Percentiles rank a stretch among this genome's conserved stretches.
phyloP scores from a whole-genome alignment of 1,284 basidiomycete genomes.

The Golubevia pallescens region DNA sequence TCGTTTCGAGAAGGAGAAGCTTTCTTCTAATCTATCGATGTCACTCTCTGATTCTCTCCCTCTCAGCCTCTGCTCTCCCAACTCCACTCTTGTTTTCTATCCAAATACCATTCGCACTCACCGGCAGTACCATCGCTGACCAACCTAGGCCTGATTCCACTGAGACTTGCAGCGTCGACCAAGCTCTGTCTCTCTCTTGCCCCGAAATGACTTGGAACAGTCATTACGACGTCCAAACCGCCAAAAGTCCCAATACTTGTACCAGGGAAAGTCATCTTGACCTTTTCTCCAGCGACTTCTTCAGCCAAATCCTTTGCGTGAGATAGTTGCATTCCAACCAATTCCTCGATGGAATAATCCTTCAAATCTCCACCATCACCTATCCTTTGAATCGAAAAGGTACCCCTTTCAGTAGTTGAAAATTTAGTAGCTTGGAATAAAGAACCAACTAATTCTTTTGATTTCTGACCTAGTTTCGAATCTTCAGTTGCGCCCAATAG shows the following conservation, averaged over 20 bases:
- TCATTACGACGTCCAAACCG: constrained; percentile 59
- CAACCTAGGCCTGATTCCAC: constrained; percentile 82
- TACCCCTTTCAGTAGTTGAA: constrained; percentile 29
- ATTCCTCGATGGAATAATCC: constrained; percentile 74
- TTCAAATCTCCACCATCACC: not conserved
- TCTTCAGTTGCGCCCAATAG: too few species aligned
- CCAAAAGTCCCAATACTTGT: constrained; percentile 21
- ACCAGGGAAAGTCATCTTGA: constrained; percentile 34
- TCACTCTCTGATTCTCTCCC: not conserved
- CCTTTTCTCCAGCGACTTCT: constrained; percentile 69
- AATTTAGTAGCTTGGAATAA: too few species aligned
- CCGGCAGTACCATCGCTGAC: constrained; percentile 88
- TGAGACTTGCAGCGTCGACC: constrained; percentile 85
- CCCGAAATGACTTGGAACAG: constrained; percentile 58
- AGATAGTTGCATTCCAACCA: constrained; percentile 90
- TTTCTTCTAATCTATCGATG: not conserved
- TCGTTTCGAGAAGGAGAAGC: not conserved
- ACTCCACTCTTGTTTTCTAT: not conserved
- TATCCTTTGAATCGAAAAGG: constrained; percentile 30
- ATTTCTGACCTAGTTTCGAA: too few species aligned
- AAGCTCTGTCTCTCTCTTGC: constrained; percentile 80
- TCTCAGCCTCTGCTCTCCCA: not conserved
- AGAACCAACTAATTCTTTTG: too few species aligned
- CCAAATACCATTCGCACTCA: constrained; percentile 45
- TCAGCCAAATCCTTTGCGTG: constrained; percentile 90